phyloP scores from a whole-genome alignment of 371 early-diverging fungal genomes.

The Circinella umbellata region DNA sequence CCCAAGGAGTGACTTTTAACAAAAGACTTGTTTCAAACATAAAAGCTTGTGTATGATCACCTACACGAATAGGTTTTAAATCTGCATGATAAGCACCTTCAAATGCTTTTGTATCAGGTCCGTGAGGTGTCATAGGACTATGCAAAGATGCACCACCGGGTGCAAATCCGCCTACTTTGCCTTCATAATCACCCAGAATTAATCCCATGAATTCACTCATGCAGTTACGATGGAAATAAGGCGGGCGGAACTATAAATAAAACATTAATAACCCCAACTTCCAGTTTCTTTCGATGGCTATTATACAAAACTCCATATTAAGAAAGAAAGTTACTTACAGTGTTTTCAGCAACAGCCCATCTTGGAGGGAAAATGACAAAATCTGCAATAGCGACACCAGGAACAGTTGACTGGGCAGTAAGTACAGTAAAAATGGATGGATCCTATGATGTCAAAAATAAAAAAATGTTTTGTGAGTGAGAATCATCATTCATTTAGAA shows the following conservation, averaged over 20 bases:
- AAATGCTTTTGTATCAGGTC: conserved; percentile 90
- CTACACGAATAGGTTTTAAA: conserved; percentile 80
- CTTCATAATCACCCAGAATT: conserved; percentile 92
- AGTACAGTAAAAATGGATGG: conserved; percentile 96
- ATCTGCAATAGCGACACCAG: conserved; percentile 92
- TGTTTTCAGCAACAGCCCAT: conserved; percentile 92
- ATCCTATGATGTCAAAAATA: too few relatives aligned
- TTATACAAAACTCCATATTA: too few relatives aligned
- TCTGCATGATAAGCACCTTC: conserved; percentile 75
- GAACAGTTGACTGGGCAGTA: conserved; percentile 86
- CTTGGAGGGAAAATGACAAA: conserved; percentile 98
- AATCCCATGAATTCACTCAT: conserved; percentile 98
- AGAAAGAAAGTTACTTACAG: conserved; percentile 45
- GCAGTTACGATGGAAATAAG: conserved; percentile 95
- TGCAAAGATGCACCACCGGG: conserved; percentile 94
- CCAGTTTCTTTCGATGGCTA: too few relatives aligned
- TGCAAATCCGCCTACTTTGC: conserved; percentile 87
- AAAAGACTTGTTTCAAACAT: conserved; percentile 94
- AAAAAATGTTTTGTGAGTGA: too few relatives aligned
- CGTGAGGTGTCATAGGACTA: conserved; percentile 92
- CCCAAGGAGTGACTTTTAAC: conserved; percentile 87
- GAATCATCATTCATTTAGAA: too few relatives aligned
- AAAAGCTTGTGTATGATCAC: conserved; percentile 86
- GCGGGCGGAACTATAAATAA: conserved; percentile 80
- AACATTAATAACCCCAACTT: background rate